phyloP scores from a whole-genome alignment of 1,284 basidiomycete species.

The Trametes versicolor region DNA sequence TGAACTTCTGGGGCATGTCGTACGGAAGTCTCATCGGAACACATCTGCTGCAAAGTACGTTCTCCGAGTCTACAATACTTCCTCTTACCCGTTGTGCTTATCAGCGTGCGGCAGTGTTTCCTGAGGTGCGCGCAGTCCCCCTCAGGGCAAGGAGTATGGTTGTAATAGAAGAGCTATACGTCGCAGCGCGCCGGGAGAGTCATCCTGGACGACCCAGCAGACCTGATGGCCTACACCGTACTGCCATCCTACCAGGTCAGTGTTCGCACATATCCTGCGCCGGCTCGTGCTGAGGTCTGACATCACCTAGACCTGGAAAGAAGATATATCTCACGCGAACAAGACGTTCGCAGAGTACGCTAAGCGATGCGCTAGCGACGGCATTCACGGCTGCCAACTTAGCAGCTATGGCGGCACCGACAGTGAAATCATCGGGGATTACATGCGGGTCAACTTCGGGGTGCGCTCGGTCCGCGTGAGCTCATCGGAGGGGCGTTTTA shows the following conservation, averaged over 20 bases:
- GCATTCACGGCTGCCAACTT: neutral
- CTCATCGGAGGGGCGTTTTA: neutral
- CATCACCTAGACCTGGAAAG: neutral
- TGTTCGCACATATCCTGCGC: neutral
- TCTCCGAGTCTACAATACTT: neutral
- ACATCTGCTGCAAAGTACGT: conserved; percentile 29
- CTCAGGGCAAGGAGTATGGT: neutral
- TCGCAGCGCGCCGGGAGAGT: neutral
- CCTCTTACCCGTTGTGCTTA: neutral
- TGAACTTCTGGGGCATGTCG: conserved; percentile 27
- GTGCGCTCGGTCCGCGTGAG: neutral
- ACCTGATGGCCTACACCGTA: neutral
- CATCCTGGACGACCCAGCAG: neutral
- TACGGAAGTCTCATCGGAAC: conserved; percentile 24
- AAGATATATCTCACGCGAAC: neutral
- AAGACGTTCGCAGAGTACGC: neutral
- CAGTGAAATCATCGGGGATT: neutral
- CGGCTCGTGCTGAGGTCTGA: neutral
- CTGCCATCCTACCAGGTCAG: neutral
- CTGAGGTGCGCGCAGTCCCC: neutral
- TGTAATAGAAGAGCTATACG: neutral
- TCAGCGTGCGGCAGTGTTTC: neutral
- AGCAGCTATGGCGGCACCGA: neutral
- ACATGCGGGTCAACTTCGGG: neutral
- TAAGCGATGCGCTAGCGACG: neutral